These are phyloP conservation scores for Mortierella sp. DNA, from an alignment of 371 early-diverging fungal species.

Conservation along the genomic window DNA sequence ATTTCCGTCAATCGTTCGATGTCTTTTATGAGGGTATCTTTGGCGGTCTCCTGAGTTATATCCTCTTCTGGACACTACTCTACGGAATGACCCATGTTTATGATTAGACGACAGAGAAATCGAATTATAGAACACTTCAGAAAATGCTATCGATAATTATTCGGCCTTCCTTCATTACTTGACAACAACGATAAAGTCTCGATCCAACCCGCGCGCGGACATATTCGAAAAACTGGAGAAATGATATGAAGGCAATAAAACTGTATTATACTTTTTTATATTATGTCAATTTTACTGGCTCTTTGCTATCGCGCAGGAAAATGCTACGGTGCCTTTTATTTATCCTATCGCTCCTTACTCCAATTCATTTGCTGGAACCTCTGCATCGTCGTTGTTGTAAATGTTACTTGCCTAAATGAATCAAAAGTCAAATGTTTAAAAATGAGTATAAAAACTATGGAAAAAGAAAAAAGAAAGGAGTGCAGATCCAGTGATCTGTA, in stretches of 20 bases:
- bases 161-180: no score
- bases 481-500: not conserved
- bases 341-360: slow-evolving; percentile 20
- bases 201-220: no score
- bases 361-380: slow-evolving; percentile 52
- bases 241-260: slow-evolving; percentile 5
- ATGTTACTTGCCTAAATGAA: slow-evolving; percentile 57
- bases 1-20: slow-evolving; percentile 68
- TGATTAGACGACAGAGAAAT: slow-evolving; percentile 58
- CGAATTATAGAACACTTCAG: not conserved
- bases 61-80: slow-evolving; percentile 88
- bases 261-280: slow-evolving; percentile 14
- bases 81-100: slow-evolving; percentile 88
- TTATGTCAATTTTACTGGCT: no score
- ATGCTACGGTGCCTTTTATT: not conserved
- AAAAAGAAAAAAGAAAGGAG: not conserved
- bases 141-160: no score
- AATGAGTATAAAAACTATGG: not conserved
- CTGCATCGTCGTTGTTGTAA: slow-evolving; percentile 58
- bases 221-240: not conserved
- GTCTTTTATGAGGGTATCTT: slow-evolving; percentile 75
- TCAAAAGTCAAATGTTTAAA: not conserved
- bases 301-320: not conserved
- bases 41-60: slow-evolving; percentile 80
- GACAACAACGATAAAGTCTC: no score